Evolutionary conservation across 2,329 filamentous ascomycete genomes (phyloP), one percentile per base, ranked within the genome.

Genomic region (Dendrostoma leiphaemia): DNA sequence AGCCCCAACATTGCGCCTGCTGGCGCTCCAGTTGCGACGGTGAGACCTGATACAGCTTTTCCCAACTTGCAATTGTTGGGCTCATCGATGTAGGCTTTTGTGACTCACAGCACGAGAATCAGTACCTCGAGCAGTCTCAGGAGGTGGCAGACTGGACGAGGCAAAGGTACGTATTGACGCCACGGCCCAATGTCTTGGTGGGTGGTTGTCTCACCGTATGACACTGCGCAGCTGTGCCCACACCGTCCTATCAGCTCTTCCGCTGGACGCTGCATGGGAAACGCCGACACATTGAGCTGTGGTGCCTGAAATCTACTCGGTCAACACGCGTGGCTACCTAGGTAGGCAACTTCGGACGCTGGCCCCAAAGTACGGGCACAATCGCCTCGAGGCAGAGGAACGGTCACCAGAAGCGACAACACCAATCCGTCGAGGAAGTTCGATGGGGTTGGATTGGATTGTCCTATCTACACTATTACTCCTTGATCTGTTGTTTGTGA

Each of bases 401-500:
- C n/a, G n/a, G n/a, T n/a, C 28, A 31, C 28, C 10, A 32, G 31
- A 32, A 15, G 31, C 31, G 4, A 12, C n/a, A 10, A 10, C 6
- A n/a, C n/a, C n/a, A n/a, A n/a, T n/a, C n/a, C n/a, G n/a, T n/a
- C n/a, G n/a, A n/a, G n/a, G n/a, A n/a, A n/a, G n/a, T n/a, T n/a
- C n/a, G n/a, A n/a, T n/a, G n/a, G n/a, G n/a, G n/a, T n/a, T n/a
- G n/a, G n/a, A n/a, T n/a, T n/a, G n/a, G n/a, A n/a, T n/a, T n/a
- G n/a, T n/a, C n/a, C 19, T 13, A 9, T 10, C 9, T 41, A 3
- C 37, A 13, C 7, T 12, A 12, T 56, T 58, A 77, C 56, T 77
- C 65, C 57, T 75, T 72, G 37, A 78, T 72, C 54, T 71, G 65
- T 58, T 71, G 64, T 60, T 77, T 78, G 53, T 77, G 74, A 56